A percentile compares a stretch with the other conserved stretches of the same genome.
Evolutionary conservation across 1,139 yeast genomes (phyloP).

Genomic region (Hanseniaspora sp.): DNA sequence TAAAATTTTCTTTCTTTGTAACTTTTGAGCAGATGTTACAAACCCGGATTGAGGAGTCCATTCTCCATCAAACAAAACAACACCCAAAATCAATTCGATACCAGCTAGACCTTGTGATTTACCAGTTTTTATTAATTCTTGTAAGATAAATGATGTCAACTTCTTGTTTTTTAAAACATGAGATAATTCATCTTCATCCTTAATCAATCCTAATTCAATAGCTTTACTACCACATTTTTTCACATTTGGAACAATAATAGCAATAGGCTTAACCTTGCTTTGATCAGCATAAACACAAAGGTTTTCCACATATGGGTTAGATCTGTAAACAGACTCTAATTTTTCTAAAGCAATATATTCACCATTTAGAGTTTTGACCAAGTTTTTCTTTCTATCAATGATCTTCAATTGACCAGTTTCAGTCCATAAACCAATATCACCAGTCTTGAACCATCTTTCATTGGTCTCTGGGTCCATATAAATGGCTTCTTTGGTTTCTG

Average conservation of each 20-base stretch:
- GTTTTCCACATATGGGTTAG: slow-evolving; percentile 64
- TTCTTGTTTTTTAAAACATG: slow-evolving; percentile 47
- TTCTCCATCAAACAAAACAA: slow-evolving; percentile 73
- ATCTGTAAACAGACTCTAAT: slow-evolving; percentile 74
- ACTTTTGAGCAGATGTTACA: slow-evolving; percentile 90
- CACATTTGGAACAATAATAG: slow-evolving; percentile 77
- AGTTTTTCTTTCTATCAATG: slow-evolving; percentile 91
- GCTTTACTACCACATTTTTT: slow-evolving; percentile 51
- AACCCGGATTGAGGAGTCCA: slow-evolving; percentile 97
- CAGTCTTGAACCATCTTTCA: slow-evolving; percentile 73
- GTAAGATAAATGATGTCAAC: slow-evolving; percentile 45
- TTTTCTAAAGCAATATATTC: slow-evolving; percentile 96
- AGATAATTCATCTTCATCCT: slow-evolving; percentile 41
- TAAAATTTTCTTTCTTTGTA: slow-evolving; percentile 86
- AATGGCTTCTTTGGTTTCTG: slow-evolving; percentile 70
- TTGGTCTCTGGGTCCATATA: slow-evolving; percentile 19
- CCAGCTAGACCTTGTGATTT: slow-evolving; percentile 70
- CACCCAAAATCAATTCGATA: slow-evolving; percentile 72
- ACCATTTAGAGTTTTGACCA: slow-evolving; percentile 92
- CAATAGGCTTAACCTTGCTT: slow-evolving; percentile 77
- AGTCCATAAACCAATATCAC: slow-evolving; percentile 95
- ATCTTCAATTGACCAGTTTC: slow-evolving; percentile 64
- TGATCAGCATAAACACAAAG: slow-evolving; percentile 91
- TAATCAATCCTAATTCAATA: slow-evolving; percentile 41
- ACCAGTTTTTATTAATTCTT: slow-evolving; percentile 62